These are phyloP conservation scores for Phaeotremella skinneri DNA, from an alignment of 768 basidiomycete species.

Conservation along the genomic window DNA sequence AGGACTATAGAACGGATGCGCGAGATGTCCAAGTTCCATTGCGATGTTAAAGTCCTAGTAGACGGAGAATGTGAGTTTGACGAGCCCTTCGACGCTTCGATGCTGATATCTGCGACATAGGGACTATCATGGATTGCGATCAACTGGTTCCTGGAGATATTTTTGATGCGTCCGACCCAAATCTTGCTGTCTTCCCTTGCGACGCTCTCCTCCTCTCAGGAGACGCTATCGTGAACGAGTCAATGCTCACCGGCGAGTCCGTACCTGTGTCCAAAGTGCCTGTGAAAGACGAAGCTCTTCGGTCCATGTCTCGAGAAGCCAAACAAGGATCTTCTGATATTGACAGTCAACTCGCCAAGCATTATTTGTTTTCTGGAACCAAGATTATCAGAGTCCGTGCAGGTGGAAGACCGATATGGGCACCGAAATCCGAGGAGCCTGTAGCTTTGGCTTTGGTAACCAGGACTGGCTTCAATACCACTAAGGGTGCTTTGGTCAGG, in stretches of 20 bases:
- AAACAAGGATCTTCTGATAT: slow-evolving; percentile 54
- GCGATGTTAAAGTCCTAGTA: slow-evolving; percentile 67
- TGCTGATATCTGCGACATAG: slow-evolving; percentile 53
- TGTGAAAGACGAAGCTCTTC: slow-evolving; percentile 72
- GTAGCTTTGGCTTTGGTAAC: slow-evolving; percentile 75
- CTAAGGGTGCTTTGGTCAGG: slow-evolving; percentile 89
- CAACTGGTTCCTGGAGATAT: slow-evolving; percentile 88
- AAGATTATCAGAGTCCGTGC: slow-evolving; percentile 81
- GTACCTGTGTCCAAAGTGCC: slow-evolving; percentile 92
- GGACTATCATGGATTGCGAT: slow-evolving; percentile 69
- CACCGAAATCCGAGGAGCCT: slow-evolving; percentile 50
- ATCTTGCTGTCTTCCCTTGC: slow-evolving; percentile 73
- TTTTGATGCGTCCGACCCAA: slow-evolving; percentile 77
- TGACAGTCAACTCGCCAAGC: slow-evolving; percentile 64
- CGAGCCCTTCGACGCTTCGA: background rate
- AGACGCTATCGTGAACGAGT: slow-evolving; percentile 97
- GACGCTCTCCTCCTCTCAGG: slow-evolving; percentile 91
- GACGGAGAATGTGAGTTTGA: slow-evolving; percentile 67
- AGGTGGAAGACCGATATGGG: slow-evolving; percentile 55
- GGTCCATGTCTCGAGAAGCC: slow-evolving; percentile 66
- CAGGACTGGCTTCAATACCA: slow-evolving; percentile 92
- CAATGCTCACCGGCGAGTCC: slow-evolving; percentile 87
- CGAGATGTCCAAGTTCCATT: slow-evolving; percentile 89
- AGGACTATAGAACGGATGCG: slow-evolving; percentile 92
- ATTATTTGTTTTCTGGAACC: slow-evolving; percentile 87